A percentile compares a stretch with the other conserved stretches of the same genome.
phyloP scores from a whole-genome alignment of 306 rosid genomes.

The Vachellia pachyceras region DNA sequence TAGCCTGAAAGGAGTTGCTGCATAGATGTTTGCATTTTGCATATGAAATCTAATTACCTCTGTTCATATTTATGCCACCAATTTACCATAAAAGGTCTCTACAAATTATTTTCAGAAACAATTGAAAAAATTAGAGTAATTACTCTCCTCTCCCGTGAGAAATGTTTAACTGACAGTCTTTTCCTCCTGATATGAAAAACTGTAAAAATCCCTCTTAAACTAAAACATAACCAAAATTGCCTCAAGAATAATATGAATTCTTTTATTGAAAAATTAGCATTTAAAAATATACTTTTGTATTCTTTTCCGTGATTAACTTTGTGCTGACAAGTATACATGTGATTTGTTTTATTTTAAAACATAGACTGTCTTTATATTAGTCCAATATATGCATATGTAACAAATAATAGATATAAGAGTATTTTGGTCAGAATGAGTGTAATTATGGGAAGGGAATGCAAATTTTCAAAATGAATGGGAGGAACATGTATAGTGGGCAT shows the following conservation, averaged over 20 bases:
- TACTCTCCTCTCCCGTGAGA: not conserved
- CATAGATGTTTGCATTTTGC: conserved; percentile 4
- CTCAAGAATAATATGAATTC: not conserved
- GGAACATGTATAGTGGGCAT: not conserved
- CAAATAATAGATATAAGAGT: not conserved
- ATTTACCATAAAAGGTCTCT: not conserved
- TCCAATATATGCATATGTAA: not conserved
- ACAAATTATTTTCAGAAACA: not conserved
- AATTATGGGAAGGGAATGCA: not conserved
- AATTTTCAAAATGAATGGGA: not conserved
- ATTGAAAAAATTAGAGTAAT: not conserved
- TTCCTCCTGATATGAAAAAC: not conserved
- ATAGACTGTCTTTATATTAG: not conserved
- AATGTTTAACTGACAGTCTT: not conserved
- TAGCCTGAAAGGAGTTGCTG: not conserved
- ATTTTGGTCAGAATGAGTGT: not conserved
- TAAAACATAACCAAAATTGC: too few species aligned
- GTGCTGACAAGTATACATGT: not conserved
- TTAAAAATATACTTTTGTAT: not conserved
- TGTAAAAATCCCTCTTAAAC: not conserved
- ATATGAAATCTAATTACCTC: not conserved
- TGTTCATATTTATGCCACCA: not conserved
- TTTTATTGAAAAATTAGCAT: not conserved
- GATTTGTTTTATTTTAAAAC: not conserved
- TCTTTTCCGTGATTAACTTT: too few species aligned